Evolutionary conservation across 2,329 filamentous ascomycete species (phyloP), one percentile per base, ranked within the genome.

Genomic region (Lasiodiplodia sp.): DNA sequence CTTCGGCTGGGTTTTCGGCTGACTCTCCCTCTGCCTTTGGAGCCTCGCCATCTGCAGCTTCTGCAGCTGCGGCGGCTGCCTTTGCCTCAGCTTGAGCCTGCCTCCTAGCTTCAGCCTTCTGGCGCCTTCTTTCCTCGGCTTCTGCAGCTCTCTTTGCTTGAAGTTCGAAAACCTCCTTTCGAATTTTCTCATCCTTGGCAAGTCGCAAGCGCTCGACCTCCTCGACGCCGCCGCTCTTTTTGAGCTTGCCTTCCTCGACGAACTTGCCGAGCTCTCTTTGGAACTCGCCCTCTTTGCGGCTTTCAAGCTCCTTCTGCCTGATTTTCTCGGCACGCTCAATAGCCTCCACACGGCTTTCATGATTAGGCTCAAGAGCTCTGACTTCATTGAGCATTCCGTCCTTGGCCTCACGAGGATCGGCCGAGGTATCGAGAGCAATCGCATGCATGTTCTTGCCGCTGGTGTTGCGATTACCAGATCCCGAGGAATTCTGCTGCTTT

Each of bases 311-410:
- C 77, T 93, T 94, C 79, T 96, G 92, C 25, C 96, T 87, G 8
- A 94, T 86, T 82, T 94, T 96, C 82, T 98, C 96, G 0, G 96
- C 96, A n/a, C 96, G 89, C 79, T 98, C 94, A 72, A 99, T 99
- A 44, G 96, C 96, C 80, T 98, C 96, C 0, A 99, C 85, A 44
- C 96, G 88, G 73, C 92, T 89, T 79, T 97, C 94, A 78, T 99
- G 96, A 76, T 99, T 98, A 1, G 95, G 94, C 77, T 96, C 92
- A 56, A 99, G 83, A 3, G 96, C 96, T 53, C 96, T 89, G 55
- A 99, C 95, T 82, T 98, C 96, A 57, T 93, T 94, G 1, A 99
- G 85, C 23, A 99, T 90, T 37, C 91, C 92, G 77, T 97, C 95
- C 79, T 97, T 97, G 65, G 94, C 96, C 70, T 92, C 90, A 69